Base-by-base conservation (phyloP, 2,329 filamentous ascomycete species). In the Fusarium sp. region DNA sequence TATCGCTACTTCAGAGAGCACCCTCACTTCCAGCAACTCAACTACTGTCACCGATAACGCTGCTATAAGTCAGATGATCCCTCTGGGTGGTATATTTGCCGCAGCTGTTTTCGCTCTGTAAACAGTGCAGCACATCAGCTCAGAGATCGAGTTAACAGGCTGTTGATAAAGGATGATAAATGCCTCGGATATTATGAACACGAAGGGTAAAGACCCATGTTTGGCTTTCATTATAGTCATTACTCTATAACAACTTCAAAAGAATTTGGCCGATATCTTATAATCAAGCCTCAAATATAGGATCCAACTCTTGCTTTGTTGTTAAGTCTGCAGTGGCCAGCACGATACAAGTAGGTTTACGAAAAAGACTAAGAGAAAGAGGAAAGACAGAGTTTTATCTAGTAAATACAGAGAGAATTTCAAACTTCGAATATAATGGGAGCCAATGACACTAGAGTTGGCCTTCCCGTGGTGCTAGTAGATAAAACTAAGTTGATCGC, bases 141-240 rank as follows among this genome's bases (percentile, higher is more conserved):
- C 6, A 11, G 29, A 7, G 17, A 12, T 15, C 17, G 13, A 14
- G 18, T 35, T 22, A 18, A 29, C 17, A 35, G 4, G 9, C 3
- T 8, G 9, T 25, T 18, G 15, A 22, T 9, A 22, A 7, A 33
- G 5, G 10, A 14, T 35, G 17, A 12, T 50, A 22, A 22, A 22
- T 14, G n/a, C 11, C 8, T 18, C 2, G 2, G 8, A 4, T 13
- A 20, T 4, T 46, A 27, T 27, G 0, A 46, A 20, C 8, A 11
- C 35, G 12, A 7, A 18, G 5, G 8, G 1, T 10, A 10, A 14
- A 27, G 17, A 17, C 1, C 3, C 12, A 14, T 45, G 1, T 20
- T 14, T 4, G 1, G 14, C 2, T 27, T 12, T 12, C 2, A 27
- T 27, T 4, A 12, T 31, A 5, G 20, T 5, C 3, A 17, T 9